Percentiles rank a stretch among this genome's conserved stretches.
Evolutionary conservation across 129 eudicot species (phyloP).

Genomic region (Arctium lappa): DNA sequence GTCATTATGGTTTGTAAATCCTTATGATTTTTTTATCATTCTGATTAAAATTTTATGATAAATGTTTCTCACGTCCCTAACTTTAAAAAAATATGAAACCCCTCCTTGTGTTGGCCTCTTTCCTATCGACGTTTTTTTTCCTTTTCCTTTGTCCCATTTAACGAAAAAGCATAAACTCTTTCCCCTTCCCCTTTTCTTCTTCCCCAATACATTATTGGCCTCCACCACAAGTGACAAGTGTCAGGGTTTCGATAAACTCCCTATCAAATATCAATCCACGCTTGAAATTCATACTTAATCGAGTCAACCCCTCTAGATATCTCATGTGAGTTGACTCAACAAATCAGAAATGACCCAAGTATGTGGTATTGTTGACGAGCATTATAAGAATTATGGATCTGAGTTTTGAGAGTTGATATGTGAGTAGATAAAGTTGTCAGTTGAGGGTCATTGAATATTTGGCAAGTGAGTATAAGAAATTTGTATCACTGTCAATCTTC

Average conservation of each 20-base stretch:
- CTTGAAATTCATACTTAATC: conserved; percentile 60
- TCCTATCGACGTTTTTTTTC: no score
- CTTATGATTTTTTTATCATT: no score
- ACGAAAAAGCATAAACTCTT: background rate
- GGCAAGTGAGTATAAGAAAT: conserved; percentile 33
- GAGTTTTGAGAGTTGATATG: conserved; percentile 48
- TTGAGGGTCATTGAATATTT: conserved; percentile 54
- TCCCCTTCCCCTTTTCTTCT: no score
- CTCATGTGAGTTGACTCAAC: conserved; percentile 57
- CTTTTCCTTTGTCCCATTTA: background rate
- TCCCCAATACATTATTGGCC: background rate
- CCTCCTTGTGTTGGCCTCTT: background rate
- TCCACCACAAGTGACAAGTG: background rate
- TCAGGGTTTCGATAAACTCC: conserved; percentile 42
- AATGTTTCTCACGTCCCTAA: no score
- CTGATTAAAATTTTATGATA: no score
- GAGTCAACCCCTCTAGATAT: conserved; percentile 48
- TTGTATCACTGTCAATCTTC: conserved; percentile 9
- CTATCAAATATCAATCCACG: conserved; percentile 52
- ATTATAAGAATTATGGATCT: conserved; percentile 22
- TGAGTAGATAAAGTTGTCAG: conserved; percentile 45
- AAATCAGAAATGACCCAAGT: conserved; percentile 43
- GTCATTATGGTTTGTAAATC: background rate
- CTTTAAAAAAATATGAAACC: no score
- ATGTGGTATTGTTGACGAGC: conserved; percentile 26